These are phyloP conservation scores for Candida parachauliodes DNA, from an alignment of 805 yeast genomes.

Conservation along the genomic window DNA sequence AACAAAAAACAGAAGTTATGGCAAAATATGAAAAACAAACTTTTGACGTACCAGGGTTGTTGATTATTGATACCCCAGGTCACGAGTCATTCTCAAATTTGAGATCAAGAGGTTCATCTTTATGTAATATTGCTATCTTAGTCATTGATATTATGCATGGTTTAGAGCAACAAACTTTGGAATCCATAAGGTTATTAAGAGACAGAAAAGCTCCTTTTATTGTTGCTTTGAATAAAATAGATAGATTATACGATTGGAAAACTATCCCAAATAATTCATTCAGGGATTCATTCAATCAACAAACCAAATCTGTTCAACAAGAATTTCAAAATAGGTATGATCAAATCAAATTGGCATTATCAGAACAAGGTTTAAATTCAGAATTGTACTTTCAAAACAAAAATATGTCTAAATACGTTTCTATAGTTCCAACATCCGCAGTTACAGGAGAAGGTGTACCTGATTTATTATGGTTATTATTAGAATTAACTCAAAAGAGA, in stretches of 20 bases:
- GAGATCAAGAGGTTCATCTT: slow-evolving; percentile 97
- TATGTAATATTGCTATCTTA: slow-evolving; percentile 98
- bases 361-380: slow-evolving; percentile 98
- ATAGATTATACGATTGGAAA: slow-evolving; percentile 96
- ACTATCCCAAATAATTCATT: slow-evolving; percentile 86
- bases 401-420: slow-evolving; percentile 88
- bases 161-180: slow-evolving; percentile 94
- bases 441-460: slow-evolving; percentile 99
- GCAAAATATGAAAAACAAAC: slow-evolving; percentile 76
- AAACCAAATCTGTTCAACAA: slow-evolving; percentile 78
- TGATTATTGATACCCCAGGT: slow-evolving; percentile 98
- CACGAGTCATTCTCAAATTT: slow-evolving; percentile 98
- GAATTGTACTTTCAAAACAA: slow-evolving; percentile 95
- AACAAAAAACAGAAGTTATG: slow-evolving; percentile 90
- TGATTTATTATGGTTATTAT: slow-evolving; percentile 90
- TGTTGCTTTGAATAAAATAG: slow-evolving; percentile 96
- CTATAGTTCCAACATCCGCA: slow-evolving; percentile 98
- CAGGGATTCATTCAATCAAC: slow-evolving; percentile 88
- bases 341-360: slow-evolving; percentile 81
- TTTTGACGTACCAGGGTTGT: slow-evolving; percentile 94
- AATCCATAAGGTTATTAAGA: slow-evolving; percentile 85
- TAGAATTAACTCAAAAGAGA: slow-evolving; percentile 96
- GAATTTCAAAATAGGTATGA: slow-evolving; percentile 88
- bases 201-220: slow-evolving; percentile 98
- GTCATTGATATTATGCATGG: slow-evolving; percentile 99